Base-by-base conservation (phyloP, 202 grass and related monocot species). In the Brachypodium distachyon region DNA sequence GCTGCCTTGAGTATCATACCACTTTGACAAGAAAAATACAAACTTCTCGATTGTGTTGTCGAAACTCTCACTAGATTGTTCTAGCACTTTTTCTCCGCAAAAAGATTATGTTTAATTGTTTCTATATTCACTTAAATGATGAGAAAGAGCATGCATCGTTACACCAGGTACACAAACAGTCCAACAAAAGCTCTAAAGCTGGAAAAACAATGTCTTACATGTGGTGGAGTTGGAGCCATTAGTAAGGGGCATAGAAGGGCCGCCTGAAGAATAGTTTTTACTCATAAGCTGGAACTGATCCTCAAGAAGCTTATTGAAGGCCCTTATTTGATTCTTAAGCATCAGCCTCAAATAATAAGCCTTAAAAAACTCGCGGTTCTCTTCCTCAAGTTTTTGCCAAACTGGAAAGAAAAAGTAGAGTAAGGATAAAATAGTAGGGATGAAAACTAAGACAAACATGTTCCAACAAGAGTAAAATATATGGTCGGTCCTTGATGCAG, bases 321-420 rank as follows among this genome's bases (percentile, higher is more conserved):
- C 42, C 81, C 70, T 36, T 59, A 96, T 95, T 82, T 95, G 89
- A 74, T 95, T 87, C 84, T 98, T 98, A 71, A 98, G 91, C 82
- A 86, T 98, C 72, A 98, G 37, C 57, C 96, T 99, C 83, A 96
- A 58, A 87, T 99, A 88, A 80, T 99, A 99, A 37, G 92, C 96
- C 46, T 95, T 92, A 31, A 98, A 98, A 92, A 95, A 98, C 29
- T 92, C 85, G 28, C 8, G 81, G 86, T 98, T 92, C 75, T 92
- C 87, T 68, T 92, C 89, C 83, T 92, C 96, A 36, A 98, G 96
- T 80, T 92, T 94, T 73, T 88, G 91, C 96, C 96, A 98, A 65
- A 98, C 96, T 98, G 84, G 57, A 88, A 62, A 44, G 6, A 82
- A 57, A 1, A 40, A 69, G 81, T 59, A 84, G 29, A 65, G 10